Conservation (phyloP, 1,284 basidiomycete genomes). For the Ganoderma sinense region DNA sequence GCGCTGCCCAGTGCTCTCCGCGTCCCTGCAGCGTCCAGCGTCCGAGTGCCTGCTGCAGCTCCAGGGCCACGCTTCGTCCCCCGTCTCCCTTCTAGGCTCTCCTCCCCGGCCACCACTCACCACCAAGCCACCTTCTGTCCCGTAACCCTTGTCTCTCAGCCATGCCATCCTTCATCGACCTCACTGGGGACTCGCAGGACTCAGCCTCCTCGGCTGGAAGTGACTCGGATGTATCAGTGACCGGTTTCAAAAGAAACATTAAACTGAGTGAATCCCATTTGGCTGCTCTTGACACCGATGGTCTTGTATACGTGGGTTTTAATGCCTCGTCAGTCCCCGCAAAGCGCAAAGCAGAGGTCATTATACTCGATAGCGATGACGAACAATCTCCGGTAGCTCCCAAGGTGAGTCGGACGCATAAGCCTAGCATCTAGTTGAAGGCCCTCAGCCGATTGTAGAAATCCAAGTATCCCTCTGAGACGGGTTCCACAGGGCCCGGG, state of each 20-base stretch:
- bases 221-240: background rate
- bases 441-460: background rate
- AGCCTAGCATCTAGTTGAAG: background rate
- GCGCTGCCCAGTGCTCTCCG: too few relatives aligned
- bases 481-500: background rate
- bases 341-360: background rate
- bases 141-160: background rate
- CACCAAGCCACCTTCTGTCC: background rate
- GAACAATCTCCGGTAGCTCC: background rate
- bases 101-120: background rate
- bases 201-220: too few relatives aligned
- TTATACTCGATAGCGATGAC: background rate
- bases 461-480: background rate
- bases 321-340: conserved; percentile 5
- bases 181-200: background rate
- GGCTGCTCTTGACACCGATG: conserved; percentile 7
- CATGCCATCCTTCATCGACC: background rate
- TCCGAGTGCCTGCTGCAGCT: too few relatives aligned
- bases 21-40: background rate
- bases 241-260: background rate
- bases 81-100: background rate
- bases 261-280: background rate
- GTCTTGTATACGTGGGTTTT: conserved; percentile 20
- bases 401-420: background rate
- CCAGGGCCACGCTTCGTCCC: background rate